Evolutionary conservation across 306 rosid genomes (phyloP).

Genomic region (Acacia acuminata): DNA sequence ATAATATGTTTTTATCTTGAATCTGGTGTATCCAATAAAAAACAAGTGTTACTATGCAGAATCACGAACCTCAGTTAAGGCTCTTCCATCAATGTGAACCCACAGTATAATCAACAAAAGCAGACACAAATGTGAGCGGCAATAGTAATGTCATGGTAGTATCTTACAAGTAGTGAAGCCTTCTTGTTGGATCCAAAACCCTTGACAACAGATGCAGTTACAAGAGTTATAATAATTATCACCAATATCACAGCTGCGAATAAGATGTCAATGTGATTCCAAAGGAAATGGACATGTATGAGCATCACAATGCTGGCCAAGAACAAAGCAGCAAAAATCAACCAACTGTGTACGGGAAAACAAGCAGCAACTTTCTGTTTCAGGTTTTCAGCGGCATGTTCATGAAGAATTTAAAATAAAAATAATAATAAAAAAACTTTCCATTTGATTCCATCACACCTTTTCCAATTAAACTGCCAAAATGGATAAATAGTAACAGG

Average conservation of each 20-base stretch:
- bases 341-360: background rate
- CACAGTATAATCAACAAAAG: background rate
- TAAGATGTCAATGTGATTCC: slow-evolving; percentile 92
- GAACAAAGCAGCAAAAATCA: slow-evolving; percentile 65
- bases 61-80: background rate
- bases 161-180: slow-evolving; percentile 88
- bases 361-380: background rate
- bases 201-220: slow-evolving; percentile 74
- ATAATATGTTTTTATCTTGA: too few species aligned
- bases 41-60: background rate
- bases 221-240: slow-evolving; percentile 72
- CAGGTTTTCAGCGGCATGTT: background rate
- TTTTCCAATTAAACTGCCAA: background rate
- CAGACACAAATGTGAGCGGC: background rate
- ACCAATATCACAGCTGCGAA: slow-evolving; percentile 93
- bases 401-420: background rate
- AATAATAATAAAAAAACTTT: too few species aligned
- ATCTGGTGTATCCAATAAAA: too few species aligned
- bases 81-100: background rate
- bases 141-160: background rate
- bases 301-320: slow-evolving; percentile 98
- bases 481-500: background rate
- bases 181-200: slow-evolving; percentile 91
- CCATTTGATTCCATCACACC: background rate
- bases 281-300: slow-evolving; percentile 36